Evolutionary conservation across 495 filamentous ascomycete species (phyloP), one percentile per base, ranked within the genome.

Genomic region (Neurospora intermedia): DNA sequence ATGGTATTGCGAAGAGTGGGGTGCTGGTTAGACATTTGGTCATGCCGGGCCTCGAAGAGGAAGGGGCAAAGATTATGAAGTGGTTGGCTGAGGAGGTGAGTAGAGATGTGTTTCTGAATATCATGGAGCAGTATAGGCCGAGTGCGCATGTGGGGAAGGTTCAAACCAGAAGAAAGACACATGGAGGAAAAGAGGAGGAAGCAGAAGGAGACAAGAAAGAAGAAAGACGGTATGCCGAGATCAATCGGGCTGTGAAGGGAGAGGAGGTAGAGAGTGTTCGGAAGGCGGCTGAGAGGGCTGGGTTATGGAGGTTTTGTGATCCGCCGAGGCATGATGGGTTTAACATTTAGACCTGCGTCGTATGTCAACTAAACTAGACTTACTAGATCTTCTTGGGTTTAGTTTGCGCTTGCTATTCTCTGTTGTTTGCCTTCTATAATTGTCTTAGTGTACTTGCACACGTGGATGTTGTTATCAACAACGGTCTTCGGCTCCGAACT

Each of bases 81-180:
- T 94, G 90, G 87, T 82, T 94, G 41, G 91, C 88, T 0, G 80
- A 83, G 71, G 86, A 92, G 72, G 85, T 94, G 2, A 91, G 89
- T 31, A 84, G 75, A 76, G 91, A 94, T 79, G 81, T 90, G 20
- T 93, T 91, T 79, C 85, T 91, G 70, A 86, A 91, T 77, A 87
- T 91, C 73, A 91, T 91, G 91, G 91, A 94, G 82, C 92, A 93
- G 82, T 94, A 93, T 78, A 87, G 88, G 73, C 91, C 91, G 0
- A 87, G 89, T 77, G 91, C 91, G 13, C 88, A 94, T 84, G 91
- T 94, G 4, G 92, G 92, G 38, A 92, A 90, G 82, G 82, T 84
- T 66, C 87, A 80, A 69, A 84, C 85, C 69, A 78, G 79, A 48
- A 31, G 20, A 18, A 31, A 41, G n/a, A 11, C 35, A 13, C 74